A percentile compares a stretch with the other conserved stretches of the same genome.
phyloP scores from a whole-genome alignment of 345 rosid genomes.

The Rhizophora apiculata region DNA sequence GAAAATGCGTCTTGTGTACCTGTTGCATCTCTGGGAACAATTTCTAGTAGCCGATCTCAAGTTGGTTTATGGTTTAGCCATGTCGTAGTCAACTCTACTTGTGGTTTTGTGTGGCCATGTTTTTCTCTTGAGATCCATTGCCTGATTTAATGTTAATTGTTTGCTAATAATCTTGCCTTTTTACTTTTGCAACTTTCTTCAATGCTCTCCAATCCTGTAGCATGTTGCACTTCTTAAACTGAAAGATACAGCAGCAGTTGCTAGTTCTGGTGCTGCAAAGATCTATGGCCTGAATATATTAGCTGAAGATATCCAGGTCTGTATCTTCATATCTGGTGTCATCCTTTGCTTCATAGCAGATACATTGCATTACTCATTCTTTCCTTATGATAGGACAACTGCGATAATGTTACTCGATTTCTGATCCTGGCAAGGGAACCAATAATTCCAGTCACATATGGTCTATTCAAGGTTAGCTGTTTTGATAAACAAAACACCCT shows the following conservation, averaged over 20 bases:
- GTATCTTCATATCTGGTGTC: constrained; percentile 8
- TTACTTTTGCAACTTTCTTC: constrained; percentile 13
- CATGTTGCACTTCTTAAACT: constrained; percentile 61
- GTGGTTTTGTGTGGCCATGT: not conserved
- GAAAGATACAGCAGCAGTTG: constrained; percentile 84
- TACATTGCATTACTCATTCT: constrained; percentile 2
- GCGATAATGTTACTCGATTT: constrained; percentile 87
- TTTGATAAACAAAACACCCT: not conserved
- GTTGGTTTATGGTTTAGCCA: constrained; percentile 1
- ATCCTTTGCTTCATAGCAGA: not conserved
- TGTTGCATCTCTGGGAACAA: not conserved
- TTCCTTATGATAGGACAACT: constrained; percentile 56
- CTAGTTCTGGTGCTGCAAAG: constrained; percentile 75
- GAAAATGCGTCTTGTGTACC: not conserved
- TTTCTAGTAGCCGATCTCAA: not conserved
- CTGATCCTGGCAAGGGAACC: constrained; percentile 99
- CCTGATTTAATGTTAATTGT: not conserved
- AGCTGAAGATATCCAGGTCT: constrained; percentile 92
- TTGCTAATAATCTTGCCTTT: constrained; percentile 3
- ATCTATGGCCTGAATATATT: constrained; percentile 85
- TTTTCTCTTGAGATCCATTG: no score
- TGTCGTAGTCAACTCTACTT: not conserved
- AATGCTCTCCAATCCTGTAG: constrained; percentile 31
- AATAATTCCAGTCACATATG: constrained; percentile 77
- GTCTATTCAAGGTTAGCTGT: constrained; percentile 83